Evolutionary conservation across 768 basidiomycete genomes (phyloP), one percentile per base, ranked within the genome.

Genomic region (Russula sp.): DNA sequence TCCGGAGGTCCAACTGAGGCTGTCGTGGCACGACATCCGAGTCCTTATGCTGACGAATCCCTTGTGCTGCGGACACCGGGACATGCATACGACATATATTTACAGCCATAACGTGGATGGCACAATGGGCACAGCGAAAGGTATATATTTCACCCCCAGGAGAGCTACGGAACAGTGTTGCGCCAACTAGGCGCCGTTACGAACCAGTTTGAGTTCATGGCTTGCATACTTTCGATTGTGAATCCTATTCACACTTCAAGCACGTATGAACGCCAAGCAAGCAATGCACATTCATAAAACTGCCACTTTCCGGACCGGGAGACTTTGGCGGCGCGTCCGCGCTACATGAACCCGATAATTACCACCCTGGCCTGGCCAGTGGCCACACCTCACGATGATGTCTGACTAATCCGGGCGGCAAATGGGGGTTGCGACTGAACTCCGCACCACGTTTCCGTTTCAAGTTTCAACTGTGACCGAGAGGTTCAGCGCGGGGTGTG

Each of bases 361-460:
- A 37, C 35, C 35, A 37, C 35, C 35, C 8, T 37, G 35, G 10
- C 6, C 35, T 7, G 6, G 35, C 35, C 35, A 37, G 35, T 37
- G 35, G 10, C 35, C 39, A 9, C 39, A 39, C 4, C 39, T 40
- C 11, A 3, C 18, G 18, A 44, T 40, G 10, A 5, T 22, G 37
- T 31, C 48, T 59, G 48, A 51, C 37, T 59, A 59, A 59, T 32
- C 37, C 14, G 32, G n/a, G 52, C 35, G n/a, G 52, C 18, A 22
- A 53, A 53, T n/a, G 27, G 6, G 52, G n/a, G 52, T 35, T 16
- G 37, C 48, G 40, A 58, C 37, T 58, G 20, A 47, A 47, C n/a
- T 47, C 45, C 45, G 47, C 22, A 45, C 37, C 11, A 22, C 39
- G 40, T n/a, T 7, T 53, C 16, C 34, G 27, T 50, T 50, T 50